Evolutionary conservation across 441 rosid species (phyloP).

Genomic region (Populus tomentosa): DNA sequence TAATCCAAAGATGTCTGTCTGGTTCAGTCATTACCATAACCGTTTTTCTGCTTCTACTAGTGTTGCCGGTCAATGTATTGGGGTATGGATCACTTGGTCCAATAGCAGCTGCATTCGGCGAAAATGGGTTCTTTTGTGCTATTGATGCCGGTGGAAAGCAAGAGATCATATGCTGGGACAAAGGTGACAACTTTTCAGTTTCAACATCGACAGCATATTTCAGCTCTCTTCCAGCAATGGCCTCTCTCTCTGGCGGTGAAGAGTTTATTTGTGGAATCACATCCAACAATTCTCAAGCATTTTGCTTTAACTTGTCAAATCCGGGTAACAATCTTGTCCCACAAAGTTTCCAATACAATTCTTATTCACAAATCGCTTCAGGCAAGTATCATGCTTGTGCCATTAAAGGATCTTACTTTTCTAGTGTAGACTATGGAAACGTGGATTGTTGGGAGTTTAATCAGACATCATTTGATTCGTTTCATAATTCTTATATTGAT

Average conservation of each 20-base stretch:
- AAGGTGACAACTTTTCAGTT: slow-evolving; percentile 42
- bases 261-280: slow-evolving; percentile 68
- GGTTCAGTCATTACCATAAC: background rate
- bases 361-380: slow-evolving; percentile 71
- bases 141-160: slow-evolving; percentile 88
- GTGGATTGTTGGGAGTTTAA: slow-evolving; percentile 60
- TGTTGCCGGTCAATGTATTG: slow-evolving; percentile 24
- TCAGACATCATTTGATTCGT: slow-evolving; percentile 29
- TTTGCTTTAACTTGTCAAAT: slow-evolving; percentile 49
- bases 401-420: slow-evolving; percentile 68
- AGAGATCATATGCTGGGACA: slow-evolving; percentile 73
- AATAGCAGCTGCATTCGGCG: slow-evolving; percentile 73
- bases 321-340: slow-evolving; percentile 64
- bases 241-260: slow-evolving; percentile 64
- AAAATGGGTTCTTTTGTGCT: slow-evolving; percentile 72
- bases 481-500: slow-evolving; percentile 41
- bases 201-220: slow-evolving; percentile 20
- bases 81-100: slow-evolving; percentile 84
- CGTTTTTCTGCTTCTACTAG: background rate
- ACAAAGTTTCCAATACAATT: slow-evolving; percentile 33
- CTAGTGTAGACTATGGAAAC: slow-evolving; percentile 52
- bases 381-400: slow-evolving; percentile 79
- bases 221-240: slow-evolving; percentile 49
- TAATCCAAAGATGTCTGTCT: slow-evolving; percentile 2
- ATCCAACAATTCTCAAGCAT: slow-evolving; percentile 56